A percentile compares a stretch with the other conserved stretches of the same genome.
Conservation (phyloP, 2,329 filamentous ascomycete genomes). For the Colletotrichum nymphaeae region DNA sequence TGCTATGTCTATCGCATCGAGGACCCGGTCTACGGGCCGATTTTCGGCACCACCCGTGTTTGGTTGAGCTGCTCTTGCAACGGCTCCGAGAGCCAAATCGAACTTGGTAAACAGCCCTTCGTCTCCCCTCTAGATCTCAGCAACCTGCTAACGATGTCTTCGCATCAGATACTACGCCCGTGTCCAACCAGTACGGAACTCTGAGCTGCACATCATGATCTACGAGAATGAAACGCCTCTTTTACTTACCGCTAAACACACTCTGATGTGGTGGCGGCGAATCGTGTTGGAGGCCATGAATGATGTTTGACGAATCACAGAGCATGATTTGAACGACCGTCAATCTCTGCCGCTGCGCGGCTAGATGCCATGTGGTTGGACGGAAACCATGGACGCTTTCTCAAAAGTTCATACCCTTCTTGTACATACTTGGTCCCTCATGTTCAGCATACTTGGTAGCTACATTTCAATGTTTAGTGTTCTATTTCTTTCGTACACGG, state of each 20-base stretch:
- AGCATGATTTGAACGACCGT: background rate
- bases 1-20: conserved; percentile 33
- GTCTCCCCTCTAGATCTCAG: accelerated
- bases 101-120: conserved; percentile 13
- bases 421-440: background rate
- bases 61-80: conserved; percentile 31
- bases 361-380: background rate
- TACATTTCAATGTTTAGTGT: background rate
- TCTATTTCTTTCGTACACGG: background rate
- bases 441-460: background rate
- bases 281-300: background rate
- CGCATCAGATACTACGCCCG: background rate
- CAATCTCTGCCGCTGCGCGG: background rate
- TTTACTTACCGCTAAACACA: background rate
- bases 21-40: conserved; percentile 17
- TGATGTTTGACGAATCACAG: background rate
- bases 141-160: background rate
- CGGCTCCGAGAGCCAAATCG: conserved; percentile 11
- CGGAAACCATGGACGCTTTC: background rate
- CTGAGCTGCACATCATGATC: conserved; percentile 13
- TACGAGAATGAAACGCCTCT: background rate
- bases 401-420: background rate
- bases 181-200: background rate
- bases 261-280: background rate
- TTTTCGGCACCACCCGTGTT: conserved; percentile 18